Evolutionary conservation across 1,284 basidiomycete genomes (phyloP).

Genomic region (Rhodofomes roseus): DNA sequence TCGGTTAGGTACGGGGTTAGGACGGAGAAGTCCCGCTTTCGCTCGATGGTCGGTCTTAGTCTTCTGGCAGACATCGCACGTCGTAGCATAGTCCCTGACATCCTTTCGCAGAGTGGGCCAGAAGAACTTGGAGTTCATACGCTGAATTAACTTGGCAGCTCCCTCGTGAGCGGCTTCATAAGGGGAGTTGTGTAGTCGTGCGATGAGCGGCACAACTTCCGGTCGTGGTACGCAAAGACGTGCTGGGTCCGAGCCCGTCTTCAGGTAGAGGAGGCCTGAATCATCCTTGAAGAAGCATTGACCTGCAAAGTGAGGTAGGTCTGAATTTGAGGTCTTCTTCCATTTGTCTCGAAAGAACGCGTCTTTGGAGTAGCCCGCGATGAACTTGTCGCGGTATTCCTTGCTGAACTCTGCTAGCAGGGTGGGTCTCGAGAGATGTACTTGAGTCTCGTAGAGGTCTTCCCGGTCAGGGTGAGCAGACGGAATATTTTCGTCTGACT

Average conservation of each 20-base stretch:
- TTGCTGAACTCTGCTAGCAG: too few species aligned
- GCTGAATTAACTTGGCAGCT: conserved; percentile 10
- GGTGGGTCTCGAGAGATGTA: too few species aligned
- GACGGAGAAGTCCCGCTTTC: too few species aligned
- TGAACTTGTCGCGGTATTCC: neutral
- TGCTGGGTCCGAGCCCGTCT: neutral
- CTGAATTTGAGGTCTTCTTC: neutral
- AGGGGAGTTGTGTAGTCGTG: conserved; percentile 1
- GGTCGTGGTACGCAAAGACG: neutral
- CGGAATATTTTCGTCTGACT: too few species aligned
- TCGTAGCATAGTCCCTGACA: conserved; percentile 13
- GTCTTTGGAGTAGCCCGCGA: neutral
- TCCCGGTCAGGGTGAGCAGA: too few species aligned
- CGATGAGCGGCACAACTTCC: neutral
- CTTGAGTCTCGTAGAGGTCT: too few species aligned
- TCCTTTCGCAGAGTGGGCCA: conserved; percentile 33
- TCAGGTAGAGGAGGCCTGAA: neutral
- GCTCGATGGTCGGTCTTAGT: too few species aligned
- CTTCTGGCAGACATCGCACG: conserved; percentile 34
- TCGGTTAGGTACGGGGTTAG: too few species aligned
- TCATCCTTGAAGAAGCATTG: neutral
- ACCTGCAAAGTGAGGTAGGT: neutral
- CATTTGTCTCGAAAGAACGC: neutral
- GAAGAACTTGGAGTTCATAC: conserved; percentile 21
- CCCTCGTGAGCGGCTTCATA: neutral